Conservation (phyloP, 2,329 filamentous ascomycete genomes). For the Aspergillus pseudonomiae region DNA sequence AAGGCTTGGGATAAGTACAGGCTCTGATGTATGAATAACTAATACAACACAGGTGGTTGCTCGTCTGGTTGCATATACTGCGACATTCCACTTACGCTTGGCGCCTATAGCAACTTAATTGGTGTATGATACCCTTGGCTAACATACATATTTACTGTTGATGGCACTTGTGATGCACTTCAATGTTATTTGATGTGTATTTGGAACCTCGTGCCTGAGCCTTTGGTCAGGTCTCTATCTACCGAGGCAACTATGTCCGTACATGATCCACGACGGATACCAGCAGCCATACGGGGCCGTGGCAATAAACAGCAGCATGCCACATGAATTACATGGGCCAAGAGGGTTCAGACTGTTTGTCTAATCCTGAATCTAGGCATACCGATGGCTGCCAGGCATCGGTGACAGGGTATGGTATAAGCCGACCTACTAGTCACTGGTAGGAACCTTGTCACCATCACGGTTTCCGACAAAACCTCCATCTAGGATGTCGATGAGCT, state of each 20-base stretch:
- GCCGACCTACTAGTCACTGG: constrained; percentile 4
- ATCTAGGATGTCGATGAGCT: constrained; percentile 75
- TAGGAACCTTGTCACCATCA: constrained; percentile 21
- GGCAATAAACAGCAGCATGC: constrained; percentile 1
- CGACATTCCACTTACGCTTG: neutral
- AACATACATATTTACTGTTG: neutral
- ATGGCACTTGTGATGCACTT: neutral
- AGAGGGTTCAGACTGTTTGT: neutral
- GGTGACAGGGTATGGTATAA: neutral
- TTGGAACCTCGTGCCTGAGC: too few species aligned
- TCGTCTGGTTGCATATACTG: neutral
- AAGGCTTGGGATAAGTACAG: constrained; percentile 37
- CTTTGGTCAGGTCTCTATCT: neutral
- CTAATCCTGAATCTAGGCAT: neutral
- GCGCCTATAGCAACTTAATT: neutral
- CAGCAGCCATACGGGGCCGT: neutral
- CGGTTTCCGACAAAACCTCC: constrained; percentile 66
- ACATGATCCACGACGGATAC: neutral
- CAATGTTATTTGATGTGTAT: neutral
- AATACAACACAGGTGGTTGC: neutral
- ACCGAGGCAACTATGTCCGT: neutral
- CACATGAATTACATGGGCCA: neutral
- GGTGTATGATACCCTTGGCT: neutral
- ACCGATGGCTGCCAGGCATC: neutral
- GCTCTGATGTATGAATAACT: constrained; percentile 22